Conservation (phyloP, 2,329 filamentous ascomycete genomes). For the Fusarium ramigenum region DNA sequence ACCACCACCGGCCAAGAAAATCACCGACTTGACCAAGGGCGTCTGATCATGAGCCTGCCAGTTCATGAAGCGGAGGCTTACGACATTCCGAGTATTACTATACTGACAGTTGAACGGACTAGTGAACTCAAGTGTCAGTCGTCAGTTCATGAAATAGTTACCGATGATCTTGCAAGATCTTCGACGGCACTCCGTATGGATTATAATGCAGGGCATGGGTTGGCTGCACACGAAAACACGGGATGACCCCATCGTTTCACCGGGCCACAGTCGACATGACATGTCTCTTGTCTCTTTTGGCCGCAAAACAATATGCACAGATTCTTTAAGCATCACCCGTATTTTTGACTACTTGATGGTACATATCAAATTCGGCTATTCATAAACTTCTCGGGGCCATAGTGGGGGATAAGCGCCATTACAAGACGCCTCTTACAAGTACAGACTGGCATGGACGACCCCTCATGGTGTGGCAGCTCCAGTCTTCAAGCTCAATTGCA, state of each 20-base stretch:
- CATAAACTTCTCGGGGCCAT: slow-evolving; percentile 29
- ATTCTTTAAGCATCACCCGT: not conserved
- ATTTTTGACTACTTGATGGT: not conserved
- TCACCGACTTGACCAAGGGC: not conserved
- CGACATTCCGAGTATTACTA: slow-evolving; percentile 21
- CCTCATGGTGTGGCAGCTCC: slow-evolving; percentile 18
- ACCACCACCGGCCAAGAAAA: slow-evolving; percentile 16
- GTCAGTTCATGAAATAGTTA: slow-evolving; percentile 5
- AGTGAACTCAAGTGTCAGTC: not conserved
- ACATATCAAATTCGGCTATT: slow-evolving; percentile 7
- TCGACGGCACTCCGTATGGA: slow-evolving; percentile 7
- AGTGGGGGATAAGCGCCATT: slow-evolving; percentile 25
- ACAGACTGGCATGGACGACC: slow-evolving; percentile 13
- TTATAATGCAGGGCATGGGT: slow-evolving; percentile 10
- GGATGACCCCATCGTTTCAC: slow-evolving; percentile 21
- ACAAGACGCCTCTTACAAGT: slow-evolving; percentile 18
- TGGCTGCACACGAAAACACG: not conserved
- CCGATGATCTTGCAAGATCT: slow-evolving; percentile 35
- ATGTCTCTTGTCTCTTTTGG: slow-evolving; percentile 10
- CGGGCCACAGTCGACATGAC: not conserved
- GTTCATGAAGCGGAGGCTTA: slow-evolving; percentile 31
- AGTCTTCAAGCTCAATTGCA: slow-evolving; percentile 35
- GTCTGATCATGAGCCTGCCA: slow-evolving; percentile 2
- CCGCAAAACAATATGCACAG: slow-evolving; percentile 18
- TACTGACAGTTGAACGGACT: not conserved